A percentile compares a stretch with the other conserved stretches of the same genome.
These are phyloP conservation scores for Suillus hirtellus DNA, from an alignment of 768 basidiomycete genomes.

Conservation along the genomic window DNA sequence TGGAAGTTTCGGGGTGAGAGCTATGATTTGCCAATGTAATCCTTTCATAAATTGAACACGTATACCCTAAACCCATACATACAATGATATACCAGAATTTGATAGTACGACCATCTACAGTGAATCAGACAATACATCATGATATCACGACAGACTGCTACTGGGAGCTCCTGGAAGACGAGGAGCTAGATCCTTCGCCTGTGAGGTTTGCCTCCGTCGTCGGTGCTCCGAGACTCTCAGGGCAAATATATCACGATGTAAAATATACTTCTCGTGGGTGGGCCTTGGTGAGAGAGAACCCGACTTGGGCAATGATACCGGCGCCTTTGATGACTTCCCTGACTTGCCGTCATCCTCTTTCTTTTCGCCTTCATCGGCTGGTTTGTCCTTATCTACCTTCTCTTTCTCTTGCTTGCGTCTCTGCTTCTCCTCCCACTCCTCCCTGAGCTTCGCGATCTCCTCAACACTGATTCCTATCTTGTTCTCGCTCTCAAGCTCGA, in stretches of 20 bases:
- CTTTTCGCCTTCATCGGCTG: conserved; percentile 38
- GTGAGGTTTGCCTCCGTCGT: conserved; percentile 62
- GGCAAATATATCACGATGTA: conserved; percentile 84
- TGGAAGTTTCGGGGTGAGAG: conserved; percentile 77
- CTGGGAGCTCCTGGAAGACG: conserved; percentile 66
- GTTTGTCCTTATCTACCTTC: conserved; percentile 26
- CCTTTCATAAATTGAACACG: conserved; percentile 48
- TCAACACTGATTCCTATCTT: conserved; percentile 49
- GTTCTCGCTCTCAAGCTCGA: conserved; percentile 40
- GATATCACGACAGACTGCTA: conserved; percentile 21
- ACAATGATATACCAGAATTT: not conserved
- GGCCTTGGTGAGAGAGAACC: conserved; percentile 38
- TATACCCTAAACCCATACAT: not conserved
- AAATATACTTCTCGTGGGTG: conserved; percentile 69
- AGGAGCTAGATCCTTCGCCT: conserved; percentile 70
- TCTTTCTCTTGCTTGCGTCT: conserved; percentile 55
- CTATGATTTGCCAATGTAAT: conserved; percentile 68
- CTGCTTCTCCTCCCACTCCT: conserved; percentile 79
- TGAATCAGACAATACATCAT: not conserved
- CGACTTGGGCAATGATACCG: conserved; percentile 31
- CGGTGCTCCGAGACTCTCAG: conserved; percentile 80
- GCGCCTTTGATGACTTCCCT: conserved; percentile 18
- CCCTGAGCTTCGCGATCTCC: conserved; percentile 76
- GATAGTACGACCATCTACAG: not conserved
- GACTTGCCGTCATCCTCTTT: conserved; percentile 34